These are phyloP conservation scores for Auricularia cornea DNA, from an alignment of 768 basidiomycete species.

Conservation along the genomic window DNA sequence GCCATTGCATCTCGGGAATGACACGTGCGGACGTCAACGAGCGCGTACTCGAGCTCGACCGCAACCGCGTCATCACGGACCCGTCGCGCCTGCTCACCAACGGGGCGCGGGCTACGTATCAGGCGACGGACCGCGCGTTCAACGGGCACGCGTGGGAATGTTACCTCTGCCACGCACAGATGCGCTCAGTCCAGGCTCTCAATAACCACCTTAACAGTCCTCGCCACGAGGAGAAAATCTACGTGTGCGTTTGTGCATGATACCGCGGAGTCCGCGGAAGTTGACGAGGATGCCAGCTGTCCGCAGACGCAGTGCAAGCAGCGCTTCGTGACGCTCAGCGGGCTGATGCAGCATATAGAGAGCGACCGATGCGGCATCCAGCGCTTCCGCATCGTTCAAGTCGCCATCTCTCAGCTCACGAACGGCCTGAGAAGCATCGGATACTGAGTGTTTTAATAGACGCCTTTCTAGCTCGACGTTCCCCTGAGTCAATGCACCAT, in stretches of 20 bases:
- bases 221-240: constrained; percentile 42
- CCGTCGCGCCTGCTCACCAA: constrained; percentile 18
- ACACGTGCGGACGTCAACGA: constrained; percentile 31
- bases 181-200: constrained; percentile 33
- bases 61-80: constrained; percentile 15
- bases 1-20: constrained; percentile 45
- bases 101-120: too few species aligned
- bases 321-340: constrained; percentile 47
- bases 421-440: background rate
- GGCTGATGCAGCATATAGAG: constrained; percentile 56
- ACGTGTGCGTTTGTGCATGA: constrained; percentile 14
- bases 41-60: constrained; percentile 3
- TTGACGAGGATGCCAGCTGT: constrained; percentile 35
- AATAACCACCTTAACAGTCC: constrained; percentile 63
- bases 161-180: constrained; percentile 46
- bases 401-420: constrained; percentile 29
- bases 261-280: background rate
- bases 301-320: constrained; percentile 34
- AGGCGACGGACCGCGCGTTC: too few species aligned
- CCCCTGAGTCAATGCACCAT: too few species aligned
- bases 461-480: too few species aligned
- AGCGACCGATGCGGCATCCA: constrained; percentile 49
- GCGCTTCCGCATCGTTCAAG: constrained; percentile 36
- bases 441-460: too few species aligned
- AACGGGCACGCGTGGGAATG: constrained; percentile 34